These are phyloP conservation scores for Clathrus columnatus DNA, from an alignment of 768 basidiomycete genomes.

Conservation along the genomic window DNA sequence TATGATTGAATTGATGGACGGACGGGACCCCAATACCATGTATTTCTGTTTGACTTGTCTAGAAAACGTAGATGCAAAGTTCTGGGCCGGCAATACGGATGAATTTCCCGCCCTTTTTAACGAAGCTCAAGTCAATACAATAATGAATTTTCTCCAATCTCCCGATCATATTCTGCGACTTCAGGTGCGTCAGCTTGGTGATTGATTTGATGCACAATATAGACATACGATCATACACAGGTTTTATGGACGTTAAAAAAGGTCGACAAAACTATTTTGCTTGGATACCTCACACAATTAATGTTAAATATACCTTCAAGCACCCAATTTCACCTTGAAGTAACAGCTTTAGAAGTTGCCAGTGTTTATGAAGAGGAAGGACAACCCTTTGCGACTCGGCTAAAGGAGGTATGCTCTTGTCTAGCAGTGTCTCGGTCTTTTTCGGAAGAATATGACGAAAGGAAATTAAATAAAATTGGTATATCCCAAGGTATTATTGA, in stretches of 20 bases:
- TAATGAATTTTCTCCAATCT: constrained; percentile 61
- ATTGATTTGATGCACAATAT: not conserved
- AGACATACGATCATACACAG: constrained; percentile 28
- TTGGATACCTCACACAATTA: constrained; percentile 41
- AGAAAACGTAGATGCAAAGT: constrained; percentile 41
- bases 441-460: constrained; percentile 22
- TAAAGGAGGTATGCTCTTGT: constrained; percentile 40
- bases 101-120: constrained; percentile 48
- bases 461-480: constrained; percentile 28
- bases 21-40: constrained; percentile 48
- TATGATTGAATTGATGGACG: constrained; percentile 50
- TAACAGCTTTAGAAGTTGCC: constrained; percentile 14
- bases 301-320: constrained; percentile 29
- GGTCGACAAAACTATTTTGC: constrained; percentile 52
- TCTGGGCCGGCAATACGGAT: constrained; percentile 54
- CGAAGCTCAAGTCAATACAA: constrained; percentile 61
- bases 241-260: constrained; percentile 47
- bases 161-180: constrained; percentile 48
- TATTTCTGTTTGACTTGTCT: constrained; percentile 63
- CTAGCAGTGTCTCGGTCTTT: constrained; percentile 11
- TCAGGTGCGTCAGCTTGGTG: constrained; percentile 35
- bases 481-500: constrained; percentile 48
- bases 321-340: not conserved
- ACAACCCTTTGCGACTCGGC: constrained; percentile 26
- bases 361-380: constrained; percentile 32